Percentiles rank a stretch among this genome's conserved stretches.
Evolutionary conservation across 345 rosid species (phyloP).

Genomic region (Bruguiera parviflora): DNA sequence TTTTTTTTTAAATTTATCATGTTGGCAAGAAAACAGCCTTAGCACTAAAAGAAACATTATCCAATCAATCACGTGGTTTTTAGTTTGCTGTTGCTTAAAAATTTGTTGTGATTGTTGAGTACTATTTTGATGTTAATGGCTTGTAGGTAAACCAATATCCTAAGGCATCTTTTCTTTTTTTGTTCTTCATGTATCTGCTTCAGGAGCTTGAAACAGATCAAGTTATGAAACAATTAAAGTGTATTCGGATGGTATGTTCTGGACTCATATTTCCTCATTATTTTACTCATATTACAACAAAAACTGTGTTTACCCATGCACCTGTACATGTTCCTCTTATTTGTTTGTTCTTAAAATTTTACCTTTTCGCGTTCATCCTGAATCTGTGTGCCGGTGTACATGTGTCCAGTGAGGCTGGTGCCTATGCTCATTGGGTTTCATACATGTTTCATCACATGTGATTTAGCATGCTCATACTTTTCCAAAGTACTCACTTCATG

Average conservation of each 20-base stretch:
- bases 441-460: too few relatives aligned
- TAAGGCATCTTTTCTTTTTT: constrained; percentile 4
- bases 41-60: not conserved
- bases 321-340: not conserved
- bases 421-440: too few relatives aligned
- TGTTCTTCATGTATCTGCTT: constrained; percentile 17
- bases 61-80: not conserved
- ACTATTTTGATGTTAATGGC: not conserved
- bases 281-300: too few relatives aligned
- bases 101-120: constrained; percentile 3
- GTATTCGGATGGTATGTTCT: constrained; percentile 57
- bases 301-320: not conserved
- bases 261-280: not conserved
- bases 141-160: not conserved
- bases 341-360: too few relatives aligned
- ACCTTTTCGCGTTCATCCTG: too few relatives aligned
- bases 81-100: not conserved
- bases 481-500: too few relatives aligned
- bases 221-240: constrained; percentile 73
- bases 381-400: too few relatives aligned
- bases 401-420: too few relatives aligned
- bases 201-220: constrained; percentile 89
- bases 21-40: not conserved
- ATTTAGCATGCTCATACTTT: too few relatives aligned
- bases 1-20: too few relatives aligned